Percentiles rank a stretch among this genome's conserved stretches.
Conservation (phyloP, 345 rosid species). For the Citrus hindsii region DNA sequence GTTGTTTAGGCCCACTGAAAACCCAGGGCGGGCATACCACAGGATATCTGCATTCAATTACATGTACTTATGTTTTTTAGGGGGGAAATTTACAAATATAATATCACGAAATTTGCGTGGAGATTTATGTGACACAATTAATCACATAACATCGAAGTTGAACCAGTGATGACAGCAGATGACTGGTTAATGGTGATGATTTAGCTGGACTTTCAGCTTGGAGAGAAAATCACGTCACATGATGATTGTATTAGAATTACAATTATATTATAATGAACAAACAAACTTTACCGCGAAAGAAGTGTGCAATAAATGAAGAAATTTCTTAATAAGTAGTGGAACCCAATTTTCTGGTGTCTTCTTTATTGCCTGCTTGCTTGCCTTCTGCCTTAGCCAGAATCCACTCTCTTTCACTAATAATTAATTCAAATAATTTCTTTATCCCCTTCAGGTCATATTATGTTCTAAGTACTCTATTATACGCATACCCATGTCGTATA, state of each 20-base stretch:
- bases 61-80: no score
- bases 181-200: background rate
- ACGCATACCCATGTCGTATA: background rate
- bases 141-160: no score
- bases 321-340: slow-evolving; percentile 13
- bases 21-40: background rate
- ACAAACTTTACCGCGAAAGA: background rate
- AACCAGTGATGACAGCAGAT: background rate
- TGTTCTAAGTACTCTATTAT: no score
- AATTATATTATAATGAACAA: background rate
- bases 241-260: background rate
- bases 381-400: background rate
- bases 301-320: background rate
- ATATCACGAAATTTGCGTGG: background rate
- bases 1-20: background rate
- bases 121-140: background rate
- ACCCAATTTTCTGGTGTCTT: slow-evolving; percentile 18
- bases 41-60: no score
- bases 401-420: no score
- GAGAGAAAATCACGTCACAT: background rate
- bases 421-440: no score
- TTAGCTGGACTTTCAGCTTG: background rate
- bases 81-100: no score
- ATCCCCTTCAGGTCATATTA: no score
- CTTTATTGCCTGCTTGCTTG: background rate